Percentiles rank a stretch among this genome's conserved stretches.
Conservation (phyloP, 352 stramenopile species). For the Pythium scleroteichum region DNA sequence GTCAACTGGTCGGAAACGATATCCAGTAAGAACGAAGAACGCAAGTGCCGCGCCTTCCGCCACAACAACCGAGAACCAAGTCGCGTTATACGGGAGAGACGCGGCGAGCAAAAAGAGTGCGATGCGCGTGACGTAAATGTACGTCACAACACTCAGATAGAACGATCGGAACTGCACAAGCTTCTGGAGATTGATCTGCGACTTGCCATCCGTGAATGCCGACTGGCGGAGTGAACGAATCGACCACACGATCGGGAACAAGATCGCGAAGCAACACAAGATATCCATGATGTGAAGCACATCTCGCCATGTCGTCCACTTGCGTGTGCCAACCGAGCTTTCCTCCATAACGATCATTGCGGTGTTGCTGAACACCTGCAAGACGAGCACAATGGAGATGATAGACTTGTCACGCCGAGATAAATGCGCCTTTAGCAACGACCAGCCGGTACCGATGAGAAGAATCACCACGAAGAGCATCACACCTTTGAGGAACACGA, state of each 20-base stretch:
- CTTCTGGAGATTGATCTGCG: constrained; percentile 87
- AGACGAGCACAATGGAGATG: constrained; percentile 90
- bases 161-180: constrained; percentile 96
- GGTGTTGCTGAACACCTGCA: constrained; percentile 95
- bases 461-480: constrained; percentile 98
- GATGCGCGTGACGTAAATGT: constrained; percentile 99
- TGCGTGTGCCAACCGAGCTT: constrained; percentile 69
- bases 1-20: constrained; percentile 89
- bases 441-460: constrained; percentile 97
- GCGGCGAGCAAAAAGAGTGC: constrained; percentile 93
- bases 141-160: constrained; percentile 96
- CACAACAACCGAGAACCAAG: constrained; percentile 62
- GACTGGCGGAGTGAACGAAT: constrained; percentile 84
- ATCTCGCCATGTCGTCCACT: constrained; percentile 78
- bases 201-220: constrained; percentile 88
- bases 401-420: constrained; percentile 93
- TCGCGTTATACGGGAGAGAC: constrained; percentile 91
- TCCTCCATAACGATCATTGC: constrained; percentile 90
- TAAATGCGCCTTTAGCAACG: constrained; percentile 96
- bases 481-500: constrained; percentile 95
- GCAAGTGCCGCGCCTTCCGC: constrained; percentile 79
- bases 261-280: constrained; percentile 94
- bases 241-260: constrained; percentile 97
- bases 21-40: constrained; percentile 94
- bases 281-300: constrained; percentile 96